A percentile compares a stretch with the other conserved stretches of the same genome.
phyloP scores from a whole-genome alignment of 805 yeast species.

The Kodamaea sagamina region DNA sequence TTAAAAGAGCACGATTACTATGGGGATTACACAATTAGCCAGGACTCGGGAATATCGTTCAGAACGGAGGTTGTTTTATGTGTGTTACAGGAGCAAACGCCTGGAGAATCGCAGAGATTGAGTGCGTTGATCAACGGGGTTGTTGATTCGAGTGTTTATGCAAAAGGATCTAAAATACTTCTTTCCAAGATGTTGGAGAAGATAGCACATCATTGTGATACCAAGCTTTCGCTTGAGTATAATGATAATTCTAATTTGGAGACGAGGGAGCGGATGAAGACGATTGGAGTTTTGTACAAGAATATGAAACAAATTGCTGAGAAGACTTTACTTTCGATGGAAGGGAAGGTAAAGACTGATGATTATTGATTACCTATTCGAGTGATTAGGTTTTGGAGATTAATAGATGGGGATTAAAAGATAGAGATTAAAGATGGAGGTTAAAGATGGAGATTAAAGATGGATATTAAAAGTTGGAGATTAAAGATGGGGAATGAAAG shows the following conservation, averaged over 20 bases:
- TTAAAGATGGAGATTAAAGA: too few species aligned
- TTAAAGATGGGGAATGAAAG: too few species aligned
- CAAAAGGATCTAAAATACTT: slow-evolving; percentile 27
- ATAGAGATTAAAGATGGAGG: too few species aligned
- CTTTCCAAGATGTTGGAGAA: slow-evolving; percentile 36
- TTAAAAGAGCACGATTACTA: slow-evolving; percentile 57
- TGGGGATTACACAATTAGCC: slow-evolving; percentile 71
- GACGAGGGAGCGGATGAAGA: slow-evolving; percentile 20
- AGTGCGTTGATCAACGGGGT: slow-evolving; percentile 47
- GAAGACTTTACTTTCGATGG: too few species aligned
- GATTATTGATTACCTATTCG: too few species aligned
- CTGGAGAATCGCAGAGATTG: slow-evolving; percentile 34
- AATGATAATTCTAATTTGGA: slow-evolving; percentile 18
- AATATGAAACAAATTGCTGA: slow-evolving; percentile 30
- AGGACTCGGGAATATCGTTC: slow-evolving; percentile 58
- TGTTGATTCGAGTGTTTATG: slow-evolving; percentile 45
- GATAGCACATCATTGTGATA: slow-evolving; percentile 25
- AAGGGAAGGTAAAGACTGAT: too few species aligned
- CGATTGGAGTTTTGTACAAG: slow-evolving; percentile 27
- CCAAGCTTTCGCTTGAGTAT: slow-evolving; percentile 19
- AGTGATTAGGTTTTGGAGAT: too few species aligned
- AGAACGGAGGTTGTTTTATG: slow-evolving; percentile 78
- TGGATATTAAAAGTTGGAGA: too few species aligned
- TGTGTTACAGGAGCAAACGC: slow-evolving; percentile 41
- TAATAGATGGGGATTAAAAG: too few species aligned